Evolutionary conservation across 2,329 filamentous ascomycete species (phyloP), one percentile per base, ranked within the genome.

Genomic region (Ceratocystis huliohia): DNA sequence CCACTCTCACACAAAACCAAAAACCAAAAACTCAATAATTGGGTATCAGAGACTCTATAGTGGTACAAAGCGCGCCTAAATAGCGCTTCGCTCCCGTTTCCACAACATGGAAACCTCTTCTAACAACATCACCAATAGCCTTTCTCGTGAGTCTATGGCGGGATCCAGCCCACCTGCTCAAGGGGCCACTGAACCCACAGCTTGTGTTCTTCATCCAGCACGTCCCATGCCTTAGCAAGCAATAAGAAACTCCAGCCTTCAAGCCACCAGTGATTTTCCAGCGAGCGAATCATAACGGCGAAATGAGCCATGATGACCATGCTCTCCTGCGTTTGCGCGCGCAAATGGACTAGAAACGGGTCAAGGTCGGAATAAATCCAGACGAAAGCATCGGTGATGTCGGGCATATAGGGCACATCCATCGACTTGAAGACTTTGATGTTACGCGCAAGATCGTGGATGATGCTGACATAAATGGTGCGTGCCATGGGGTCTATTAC

Each of bases 281-380:
- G 48, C 64, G 72, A 72, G 28, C 74, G 69, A 8, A 76, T 66
- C 50, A 73, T 68, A 5, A 75, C 72, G n/a, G 72, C 73, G 62
- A 74, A 76, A 65, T 74, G 73, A 6, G 72, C 73, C 66, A 75
- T 74, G 10, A 77, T 74, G 41, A 70, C 72, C 3, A 76, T 67
- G 1, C 72, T 70, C 46, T 71, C 72, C 65, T 73, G 73, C 30
- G 69, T 70, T 37, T 69, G 71, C 17, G 70, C 69, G 3, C 69
- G 66, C 13, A 78, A 67, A 46, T 77, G 70, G 13, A 72, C 70
- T 10, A 78, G 68, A 28, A 75, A 74, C 3, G 73, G 73, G 66
- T 76, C 73, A 3, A 73, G 70, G 10, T 76, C 71, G 22, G 68
- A 66, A 70, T 75, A 78, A 50, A 77, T 71, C 76, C 76, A 78